Percentiles rank a stretch among this genome's conserved stretches.
These are phyloP conservation scores for Macrotyloma uniflorum DNA, from an alignment of 306 rosid species.

Conservation along the genomic window DNA sequence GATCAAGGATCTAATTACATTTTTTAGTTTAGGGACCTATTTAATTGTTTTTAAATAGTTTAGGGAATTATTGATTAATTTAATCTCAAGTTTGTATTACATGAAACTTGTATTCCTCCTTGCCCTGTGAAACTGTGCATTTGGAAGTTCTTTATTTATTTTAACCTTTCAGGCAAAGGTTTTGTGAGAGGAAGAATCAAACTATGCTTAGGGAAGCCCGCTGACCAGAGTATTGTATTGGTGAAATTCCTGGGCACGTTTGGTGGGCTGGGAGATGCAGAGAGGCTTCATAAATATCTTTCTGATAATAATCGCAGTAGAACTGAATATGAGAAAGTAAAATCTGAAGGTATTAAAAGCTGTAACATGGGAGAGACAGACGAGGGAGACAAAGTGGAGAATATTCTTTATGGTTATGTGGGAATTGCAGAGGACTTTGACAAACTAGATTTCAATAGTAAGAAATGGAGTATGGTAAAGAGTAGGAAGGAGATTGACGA, in stretches of 20 bases:
- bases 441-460: conserved; percentile 66
- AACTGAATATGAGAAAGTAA: conserved; percentile 43
- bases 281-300: conserved; percentile 55
- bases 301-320: conserved; percentile 47
- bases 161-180: conserved; percentile 72
- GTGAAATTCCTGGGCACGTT: conserved; percentile 62
- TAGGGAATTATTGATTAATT: no score
- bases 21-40: no score
- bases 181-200: conserved; percentile 82
- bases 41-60: no score
- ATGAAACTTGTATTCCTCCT: not conserved
- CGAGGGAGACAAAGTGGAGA: conserved; percentile 54
- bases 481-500: conserved; percentile 88
- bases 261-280: conserved; percentile 60
- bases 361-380: conserved; percentile 24
- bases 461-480: conserved; percentile 65
- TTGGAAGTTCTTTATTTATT: conserved; percentile 21
- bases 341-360: conserved; percentile 42
- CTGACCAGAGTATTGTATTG: conserved; percentile 57
- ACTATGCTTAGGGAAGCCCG: conserved; percentile 59
- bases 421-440: conserved; percentile 86
- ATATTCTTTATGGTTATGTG: conserved; percentile 72
- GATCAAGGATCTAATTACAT: no score
- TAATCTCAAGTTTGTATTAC: conserved; percentile 4
- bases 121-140: conserved; percentile 30